These are phyloP conservation scores for Tylopilus plumbeoviolaceoides DNA, from an alignment of 768 basidiomycete species.

Conservation along the genomic window DNA sequence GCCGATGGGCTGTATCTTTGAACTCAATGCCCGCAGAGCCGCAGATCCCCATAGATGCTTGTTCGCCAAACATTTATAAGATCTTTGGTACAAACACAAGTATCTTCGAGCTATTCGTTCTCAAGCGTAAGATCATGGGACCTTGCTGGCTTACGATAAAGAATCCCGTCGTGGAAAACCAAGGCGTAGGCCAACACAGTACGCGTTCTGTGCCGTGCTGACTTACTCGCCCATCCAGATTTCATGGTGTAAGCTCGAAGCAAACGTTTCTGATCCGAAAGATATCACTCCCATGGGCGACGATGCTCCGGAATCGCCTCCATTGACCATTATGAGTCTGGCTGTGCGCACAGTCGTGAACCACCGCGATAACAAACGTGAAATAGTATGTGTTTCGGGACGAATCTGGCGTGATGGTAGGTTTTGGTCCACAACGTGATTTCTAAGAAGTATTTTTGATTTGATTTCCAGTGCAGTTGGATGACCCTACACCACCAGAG, in stretches of 20 bases:
- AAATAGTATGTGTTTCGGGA: conserved; percentile 81
- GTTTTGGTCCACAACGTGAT: conserved; percentile 11
- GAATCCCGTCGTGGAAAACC: conserved; percentile 66
- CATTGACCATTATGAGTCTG: conserved; percentile 87
- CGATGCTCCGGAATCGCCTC: conserved; percentile 73
- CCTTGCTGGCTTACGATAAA: conserved; percentile 94
- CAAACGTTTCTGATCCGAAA: conserved; percentile 77
- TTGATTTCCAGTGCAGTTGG: conserved; percentile 63
- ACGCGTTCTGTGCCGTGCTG: neutral
- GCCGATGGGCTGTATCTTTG: neutral
- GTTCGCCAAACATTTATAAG: conserved; percentile 78
- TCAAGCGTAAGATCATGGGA: conserved; percentile 98
- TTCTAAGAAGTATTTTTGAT: neutral
- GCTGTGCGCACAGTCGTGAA: conserved; percentile 89
- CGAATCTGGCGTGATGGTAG: conserved; percentile 77
- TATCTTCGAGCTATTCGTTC: conserved; percentile 87
- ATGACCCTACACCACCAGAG: conserved; percentile 90
- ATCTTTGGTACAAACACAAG: conserved; percentile 91
- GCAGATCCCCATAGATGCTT: conserved; percentile 64
- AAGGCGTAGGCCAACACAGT: conserved; percentile 55
- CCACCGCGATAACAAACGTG: conserved; percentile 90
- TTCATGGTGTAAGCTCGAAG: conserved; percentile 97
- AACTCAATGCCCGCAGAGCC: conserved; percentile 16
- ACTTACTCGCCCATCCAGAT: conserved; percentile 45
- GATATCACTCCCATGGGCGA: conserved; percentile 82